Base-by-base conservation (phyloP, 257 asterid species). In the Dorcoceras hygrometricum region DNA sequence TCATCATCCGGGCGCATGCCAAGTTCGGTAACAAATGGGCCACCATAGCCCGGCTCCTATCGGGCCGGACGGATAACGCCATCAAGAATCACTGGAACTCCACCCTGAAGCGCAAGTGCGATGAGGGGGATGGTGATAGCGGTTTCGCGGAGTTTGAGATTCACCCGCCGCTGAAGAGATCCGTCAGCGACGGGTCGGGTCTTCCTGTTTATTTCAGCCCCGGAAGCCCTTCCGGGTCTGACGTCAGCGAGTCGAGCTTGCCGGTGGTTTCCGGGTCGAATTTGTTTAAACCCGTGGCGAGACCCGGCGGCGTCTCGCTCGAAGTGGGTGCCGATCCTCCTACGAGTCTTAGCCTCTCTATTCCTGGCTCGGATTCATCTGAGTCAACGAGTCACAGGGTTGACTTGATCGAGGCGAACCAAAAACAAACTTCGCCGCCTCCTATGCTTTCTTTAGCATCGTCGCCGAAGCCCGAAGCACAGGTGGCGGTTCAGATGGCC, bases 201-300 rank as follows among this genome's bases (percentile, higher is more conserved):
- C 55, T 65, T 3, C 79, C 84, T 5, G 78, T 75, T 7, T 74
- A 68, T 28, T 63, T 78, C 23, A 85, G 63, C 29, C 94, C 87
- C 1, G 85, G 81, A 0, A 86, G 91, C 55, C 89, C 91, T 0
- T 84, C 89, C 23, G 82, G 84, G 23, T 89, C 96, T 6, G 95
- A 86, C 16, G 59, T 66, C 0, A 82, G 90, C 34, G 90, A 84
- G 54, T 77, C 89, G 8, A 71, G 81, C 19, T 24, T 79, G 5
- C 79, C 78, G 4, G 72, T 53, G 9, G 43, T 65, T 19, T 69
- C 81, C 3, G 68, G 78, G 4, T 62, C 85, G 26, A 78, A 61
- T 3, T 71, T 83, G 5, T 80, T 23, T 19, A 81, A 72, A 55
- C 90, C 94, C 4, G 76, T 84, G 28, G 77, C 84, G 2, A 76